Percentiles rank a stretch among this genome's conserved stretches.
Evolutionary conservation across 129 eudicot species (phyloP).

Genomic region (Daucus carota): DH1_v3.0 NC_030386.2:29981501-29982000

Average conservation of each 20-base stretch:
- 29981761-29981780: not conserved
- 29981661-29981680: not conserved
- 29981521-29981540: too few relatives aligned
- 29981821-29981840: not conserved
- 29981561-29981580: not conserved
- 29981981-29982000: not conserved
- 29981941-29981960: constrained; percentile 13
- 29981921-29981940: constrained; percentile 10
- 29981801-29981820: not conserved
- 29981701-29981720: not conserved
- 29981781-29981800: not conserved
- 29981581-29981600: not conserved
- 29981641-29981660: too few relatives aligned
- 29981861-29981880: not conserved
- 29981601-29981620: not conserved
- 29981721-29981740: not conserved
- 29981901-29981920: not conserved
- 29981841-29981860: not conserved
- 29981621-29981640: not conserved
- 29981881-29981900: not conserved
- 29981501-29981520: not conserved
- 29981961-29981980: not conserved
- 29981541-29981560: not conserved
- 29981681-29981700: not conserved
- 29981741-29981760: not conserved